Evolutionary conservation across 306 rosid genomes (phyloP), one percentile per base, ranked within the genome.

Genomic region (Psophocarpus tetragonolobus): DNA sequence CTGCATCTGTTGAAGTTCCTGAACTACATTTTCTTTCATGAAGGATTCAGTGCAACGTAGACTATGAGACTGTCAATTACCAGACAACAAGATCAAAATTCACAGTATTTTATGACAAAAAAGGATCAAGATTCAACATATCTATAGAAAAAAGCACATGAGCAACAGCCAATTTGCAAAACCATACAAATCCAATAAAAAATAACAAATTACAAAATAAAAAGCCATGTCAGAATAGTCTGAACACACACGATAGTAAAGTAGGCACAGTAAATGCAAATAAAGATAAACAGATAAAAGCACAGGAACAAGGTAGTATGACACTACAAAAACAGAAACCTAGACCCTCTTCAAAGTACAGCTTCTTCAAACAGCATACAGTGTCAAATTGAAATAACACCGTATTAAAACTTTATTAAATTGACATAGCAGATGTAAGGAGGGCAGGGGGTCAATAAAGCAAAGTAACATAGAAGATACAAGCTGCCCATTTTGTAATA

Each of bases 11-110:
- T 61, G 89, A 71, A 95, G 91, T 81, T 92, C 97, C 80, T 65
- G 90, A 45, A 88, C 96, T 62, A 95, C 98, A 82, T 92, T 92
- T 73, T 92, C 97, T 84, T 88, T 79, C 97, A 95, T 92, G 84
- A 95, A 95, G 66, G 96, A 95, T 81, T 95, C 97, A 4, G 97
- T 95, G 21, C 98, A 95, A 8, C 88, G 88, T 64, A 86, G 80
- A 75, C 92, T 89, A 82, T 92, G 97, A 27, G 97, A 89, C 98
- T 92, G 87, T 73, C 64, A 68, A 76, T 58, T 10, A 69, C 50
- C 71, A 62, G 51, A 26, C 45, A 57, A n/a, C 69, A 61, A 45
- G 45, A 60, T 68, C 56, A 74, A 79, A 30, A 62, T 27, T 50
- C 18, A 70, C 20, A 10, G 61, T 29, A 67, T 15, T 77, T 58